Conservation (phyloP, 2,329 filamentous ascomycete species). For the Cladophialophora psammophila region DNA sequence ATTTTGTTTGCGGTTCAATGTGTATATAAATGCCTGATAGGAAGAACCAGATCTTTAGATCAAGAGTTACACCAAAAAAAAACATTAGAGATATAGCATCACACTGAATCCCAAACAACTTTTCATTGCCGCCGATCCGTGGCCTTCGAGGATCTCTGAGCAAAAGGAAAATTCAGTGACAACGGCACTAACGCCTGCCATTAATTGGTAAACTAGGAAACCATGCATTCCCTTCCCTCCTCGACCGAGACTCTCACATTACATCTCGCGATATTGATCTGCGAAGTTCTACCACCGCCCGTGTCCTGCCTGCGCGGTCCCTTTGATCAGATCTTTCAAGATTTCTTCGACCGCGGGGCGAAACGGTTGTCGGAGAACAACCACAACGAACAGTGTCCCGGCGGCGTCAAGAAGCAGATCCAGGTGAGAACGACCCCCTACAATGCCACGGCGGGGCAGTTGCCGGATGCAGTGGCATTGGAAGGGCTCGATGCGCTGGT, state of each 20-base stretch:
- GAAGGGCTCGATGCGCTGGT: slow-evolving; percentile 4
- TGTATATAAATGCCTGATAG: background rate
- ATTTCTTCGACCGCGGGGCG: slow-evolving; percentile 3
- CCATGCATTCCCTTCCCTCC: background rate
- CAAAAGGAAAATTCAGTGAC: background rate
- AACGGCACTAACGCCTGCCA: background rate
- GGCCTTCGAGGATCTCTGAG: background rate
- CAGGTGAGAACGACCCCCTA: slow-evolving; percentile 1
- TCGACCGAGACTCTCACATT: slow-evolving; percentile 3
- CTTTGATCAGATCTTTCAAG: slow-evolving; percentile 11
- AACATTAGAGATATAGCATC: background rate
- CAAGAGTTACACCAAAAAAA: background rate
- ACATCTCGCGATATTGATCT: slow-evolving; percentile 10
- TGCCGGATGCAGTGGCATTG: background rate
- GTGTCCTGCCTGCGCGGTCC: background rate
- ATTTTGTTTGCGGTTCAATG: background rate
- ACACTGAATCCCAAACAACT: background rate
- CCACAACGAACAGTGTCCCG: background rate
- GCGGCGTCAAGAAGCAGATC: background rate
- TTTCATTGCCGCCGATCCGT: background rate
- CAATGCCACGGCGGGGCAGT: slow-evolving; percentile 1
- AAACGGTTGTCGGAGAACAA: background rate
- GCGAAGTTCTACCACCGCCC: background rate
- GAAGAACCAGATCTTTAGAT: background rate
- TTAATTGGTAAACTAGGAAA: background rate